Evolutionary conservation across 495 filamentous ascomycete genomes (phyloP).

Genomic region (Aspergillus kassunensis): DNA sequence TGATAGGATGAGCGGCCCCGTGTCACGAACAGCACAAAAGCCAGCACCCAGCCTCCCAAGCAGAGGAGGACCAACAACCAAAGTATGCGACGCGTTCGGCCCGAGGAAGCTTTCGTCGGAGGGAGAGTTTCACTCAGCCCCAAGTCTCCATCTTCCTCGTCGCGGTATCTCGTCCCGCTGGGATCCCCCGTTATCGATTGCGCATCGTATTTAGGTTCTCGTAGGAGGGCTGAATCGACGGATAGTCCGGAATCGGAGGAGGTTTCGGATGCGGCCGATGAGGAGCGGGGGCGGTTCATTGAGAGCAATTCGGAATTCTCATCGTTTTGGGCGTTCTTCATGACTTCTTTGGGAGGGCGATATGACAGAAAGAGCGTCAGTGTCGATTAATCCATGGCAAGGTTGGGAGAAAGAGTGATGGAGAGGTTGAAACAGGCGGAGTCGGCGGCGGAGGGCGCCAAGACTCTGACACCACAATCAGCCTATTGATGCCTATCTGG

Average conservation of each 20-base stretch:
- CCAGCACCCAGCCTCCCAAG: conserved; percentile 74
- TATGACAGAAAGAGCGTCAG: neutral
- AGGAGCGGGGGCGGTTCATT: conserved; percentile 24
- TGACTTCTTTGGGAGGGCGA: conserved; percentile 15
- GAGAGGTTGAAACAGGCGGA: neutral
- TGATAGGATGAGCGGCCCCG: conserved; percentile 33
- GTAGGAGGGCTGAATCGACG: conserved; percentile 33
- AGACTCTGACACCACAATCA: neutral
- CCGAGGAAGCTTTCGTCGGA: conserved; percentile 24
- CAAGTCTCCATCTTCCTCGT: conserved; percentile 36
- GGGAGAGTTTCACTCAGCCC: conserved; percentile 28
- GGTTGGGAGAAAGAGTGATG: neutral
- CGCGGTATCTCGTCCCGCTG: conserved; percentile 29
- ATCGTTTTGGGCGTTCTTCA: conserved; percentile 31
- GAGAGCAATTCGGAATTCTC: conserved; percentile 26
- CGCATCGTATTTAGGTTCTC: conserved; percentile 23
- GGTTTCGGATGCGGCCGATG: conserved; percentile 26
- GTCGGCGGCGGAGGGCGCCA: neutral
- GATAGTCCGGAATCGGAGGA: conserved; percentile 40
- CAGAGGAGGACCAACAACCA: conserved; percentile 65
- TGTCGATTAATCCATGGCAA: neutral
- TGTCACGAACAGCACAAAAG: conserved; percentile 69
- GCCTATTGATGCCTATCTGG: conserved; percentile 2
- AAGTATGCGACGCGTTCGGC: conserved; percentile 56
- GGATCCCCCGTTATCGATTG: neutral